These are phyloP conservation scores for Quercus alba DNA, from an alignment of 306 rosid genomes.

Conservation along the genomic window DNA sequence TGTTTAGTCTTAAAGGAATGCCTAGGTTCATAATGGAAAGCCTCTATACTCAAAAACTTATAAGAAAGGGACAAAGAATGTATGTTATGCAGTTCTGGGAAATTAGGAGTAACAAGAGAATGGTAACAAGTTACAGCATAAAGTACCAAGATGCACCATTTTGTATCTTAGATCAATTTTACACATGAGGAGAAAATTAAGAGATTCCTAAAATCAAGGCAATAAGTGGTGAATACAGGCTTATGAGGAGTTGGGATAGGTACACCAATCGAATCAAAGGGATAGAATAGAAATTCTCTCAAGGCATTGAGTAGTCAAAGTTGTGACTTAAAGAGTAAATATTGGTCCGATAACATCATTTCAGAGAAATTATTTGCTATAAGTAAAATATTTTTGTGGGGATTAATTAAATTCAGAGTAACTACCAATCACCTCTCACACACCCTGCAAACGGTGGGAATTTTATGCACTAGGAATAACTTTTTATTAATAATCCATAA, in stretches of 20 bases:
- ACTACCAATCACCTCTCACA: too few species aligned
- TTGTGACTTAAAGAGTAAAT: neutral
- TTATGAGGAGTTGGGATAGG: neutral
- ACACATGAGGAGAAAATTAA: neutral
- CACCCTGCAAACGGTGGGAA: too few species aligned
- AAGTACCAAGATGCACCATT: neutral
- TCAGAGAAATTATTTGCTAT: neutral
- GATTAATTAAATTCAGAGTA: neutral
- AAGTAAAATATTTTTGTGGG: neutral
- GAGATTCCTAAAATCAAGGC: neutral
- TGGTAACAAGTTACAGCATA: neutral
- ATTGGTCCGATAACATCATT: neutral
- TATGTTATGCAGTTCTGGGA: neutral
- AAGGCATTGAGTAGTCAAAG: too few species aligned
- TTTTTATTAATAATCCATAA: neutral
- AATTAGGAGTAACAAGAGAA: neutral
- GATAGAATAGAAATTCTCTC: neutral
- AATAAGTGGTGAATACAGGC: neutral
- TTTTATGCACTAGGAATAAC: too few species aligned
- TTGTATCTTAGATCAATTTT: neutral
- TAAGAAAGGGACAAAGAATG: neutral
- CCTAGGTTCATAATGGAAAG: too few species aligned
- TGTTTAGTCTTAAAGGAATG: too few species aligned
- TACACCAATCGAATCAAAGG: neutral
- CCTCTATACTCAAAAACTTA: neutral